Base-by-base conservation (phyloP, 495 filamentous ascomycete genomes). In the Talaromyces borbonicus region DNA sequence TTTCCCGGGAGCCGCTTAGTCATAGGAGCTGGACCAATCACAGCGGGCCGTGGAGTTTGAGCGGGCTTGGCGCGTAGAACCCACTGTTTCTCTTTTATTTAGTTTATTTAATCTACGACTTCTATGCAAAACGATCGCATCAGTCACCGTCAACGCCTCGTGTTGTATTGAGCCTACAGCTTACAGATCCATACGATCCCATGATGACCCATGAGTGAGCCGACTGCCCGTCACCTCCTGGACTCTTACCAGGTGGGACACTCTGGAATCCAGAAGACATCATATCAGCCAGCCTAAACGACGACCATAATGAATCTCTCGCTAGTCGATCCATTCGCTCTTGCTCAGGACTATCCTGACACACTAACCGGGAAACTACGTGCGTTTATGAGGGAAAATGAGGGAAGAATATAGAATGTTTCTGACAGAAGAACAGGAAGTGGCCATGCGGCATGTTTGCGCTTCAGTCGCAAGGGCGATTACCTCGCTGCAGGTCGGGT, bases 311-410 rank as follows among this genome's bases (percentile, higher is more conserved):
- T 90, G 85, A 90, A 89, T 72, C 71, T 87, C 20, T 78, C 84
- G 24, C 75, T 90, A 29, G 69, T 85, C 44, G 85, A 90, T 58
- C 85, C 85, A 22, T 85, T 86, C 58, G 75, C 85, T 53, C 84
- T 97, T 32, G 84, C 88, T 3, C 89, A 95, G 70, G 92, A 98
- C 58, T 93, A 93, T 56, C 92, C 92, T 33, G 93, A 97, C 54
- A 75, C 82, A 19, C 78, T 95, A 43, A 85, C 82, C 37, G 87
- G 85, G 55, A 85, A 81, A 39, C 81, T 98, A 37, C 83, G 89
- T 74, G 24, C 14, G 15, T 15, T 19, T 38, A 20, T 30, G 9
- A 36, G 14, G 9, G 29, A 23, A 11, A 14, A 18, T n/a, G 14
- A 47, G 23, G 19, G 11, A 25, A 32, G 27, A 3, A 37, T 15